Base-by-base conservation (phyloP, 1,284 basidiomycete genomes). In the Cutaneotrichosporon cavernicola region DNA sequence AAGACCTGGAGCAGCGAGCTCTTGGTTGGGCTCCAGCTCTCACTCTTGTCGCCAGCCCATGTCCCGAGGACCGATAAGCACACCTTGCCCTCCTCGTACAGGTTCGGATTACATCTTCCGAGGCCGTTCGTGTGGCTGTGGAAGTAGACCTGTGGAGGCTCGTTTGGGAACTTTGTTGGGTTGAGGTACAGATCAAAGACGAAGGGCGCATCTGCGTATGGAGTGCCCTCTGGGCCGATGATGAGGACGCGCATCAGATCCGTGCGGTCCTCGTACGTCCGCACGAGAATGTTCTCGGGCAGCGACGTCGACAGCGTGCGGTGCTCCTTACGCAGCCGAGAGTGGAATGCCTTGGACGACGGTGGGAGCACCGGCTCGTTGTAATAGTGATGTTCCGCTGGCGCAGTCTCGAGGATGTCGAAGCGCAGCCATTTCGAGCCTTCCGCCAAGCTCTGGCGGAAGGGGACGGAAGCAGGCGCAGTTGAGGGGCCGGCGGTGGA, bases 61-160 rank as follows among this genome's bases (percentile, higher is more conserved):
- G 93, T 97, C 21, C 91, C 91, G 5, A 97, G 81, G 55, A 97
- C 90, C 30, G 91, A 94, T 57, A 97, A 79, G 74, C 94, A 97
- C 47, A 97, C 92, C 78, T 96, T 96, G 52, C 93, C 93, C 71
- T 97, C 94, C 75, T 96, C 92, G 72, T 97, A 97, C 56, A 97
- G 81, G 79, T 97, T 97, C 31, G 83, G 77, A 62, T 74, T 82
- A 88, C 89, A 90, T 83, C 92, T 84, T 21, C 93, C 93, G 73
- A 93, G 92, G 11, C 92, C 93, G 76, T 92, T 91, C 11, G 94
- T 97, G 90, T 93, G 96, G 67, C 91, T 93, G 65, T 89, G 85
- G 80, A 97, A 97, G 80, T 92, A 89, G 5, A 94, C 94, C 51
- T 88, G 83, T 0, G 94, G 94, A 6, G 94, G 92, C 68, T 86